phyloP scores from a whole-genome alignment of 2,329 filamentous ascomycete genomes.

The Ophiostoma populinum region DNA sequence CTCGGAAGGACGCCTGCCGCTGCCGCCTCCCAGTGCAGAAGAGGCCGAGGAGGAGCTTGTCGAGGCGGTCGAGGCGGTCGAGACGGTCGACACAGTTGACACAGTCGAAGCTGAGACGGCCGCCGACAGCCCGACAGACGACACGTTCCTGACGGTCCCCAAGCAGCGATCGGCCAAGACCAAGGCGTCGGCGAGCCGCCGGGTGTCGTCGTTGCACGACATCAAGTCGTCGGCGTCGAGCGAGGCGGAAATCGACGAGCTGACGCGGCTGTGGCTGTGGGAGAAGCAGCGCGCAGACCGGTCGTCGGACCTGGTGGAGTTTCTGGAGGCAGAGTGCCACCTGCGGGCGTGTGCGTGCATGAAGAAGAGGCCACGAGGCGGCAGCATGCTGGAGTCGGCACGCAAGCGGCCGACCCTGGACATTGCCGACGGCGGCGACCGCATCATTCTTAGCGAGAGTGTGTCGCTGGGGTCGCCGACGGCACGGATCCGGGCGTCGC shows the following conservation, averaged over 20 bases:
- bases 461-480: conserved; percentile 10
- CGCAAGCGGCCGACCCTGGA: conserved; percentile 20
- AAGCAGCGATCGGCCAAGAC: conserved; percentile 32
- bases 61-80: neutral
- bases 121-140: conserved; percentile 1
- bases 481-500: conserved; percentile 13
- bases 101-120: neutral
- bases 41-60: conserved; percentile 29
- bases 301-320: conserved; percentile 57
- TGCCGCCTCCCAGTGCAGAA: conserved; percentile 30
- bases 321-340: conserved; percentile 57
- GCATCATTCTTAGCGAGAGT: conserved; percentile 24
- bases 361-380: conserved; percentile 20
- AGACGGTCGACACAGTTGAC: neutral
- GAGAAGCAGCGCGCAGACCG: conserved; percentile 46
- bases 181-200: conserved; percentile 16
- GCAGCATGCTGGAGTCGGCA: conserved; percentile 16
- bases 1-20: conserved; percentile 50
- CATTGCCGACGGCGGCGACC: conserved; percentile 25
- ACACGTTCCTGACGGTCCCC: conserved; percentile 28
- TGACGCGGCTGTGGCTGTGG: conserved; percentile 35
- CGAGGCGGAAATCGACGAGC: conserved; percentile 41
- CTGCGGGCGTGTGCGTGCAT: conserved; percentile 49
- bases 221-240: conserved; percentile 36
- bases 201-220: conserved; percentile 28